Evolutionary conservation across 306 rosid genomes (phyloP), one percentile per base, ranked within the genome.

Genomic region (Castanea crenata): DNA sequence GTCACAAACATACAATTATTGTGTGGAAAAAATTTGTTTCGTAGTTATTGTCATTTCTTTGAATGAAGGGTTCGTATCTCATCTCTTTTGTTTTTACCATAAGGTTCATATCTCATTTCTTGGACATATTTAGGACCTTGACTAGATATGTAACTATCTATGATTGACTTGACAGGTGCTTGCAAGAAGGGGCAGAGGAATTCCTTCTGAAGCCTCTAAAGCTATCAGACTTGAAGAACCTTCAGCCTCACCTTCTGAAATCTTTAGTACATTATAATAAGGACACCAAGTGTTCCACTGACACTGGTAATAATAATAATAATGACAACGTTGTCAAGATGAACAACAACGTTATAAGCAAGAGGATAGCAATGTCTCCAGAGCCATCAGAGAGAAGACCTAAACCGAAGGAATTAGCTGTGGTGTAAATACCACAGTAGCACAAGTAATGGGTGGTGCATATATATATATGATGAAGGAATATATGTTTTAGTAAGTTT

Each of bases 141-240:
- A 78, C 13, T 51, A 51, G 49, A 25, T 55, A 12, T 44, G 29
- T 63, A 25, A 63, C 1, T 32, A 76, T 68, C 25, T 4, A 16
- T 46, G 6, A 76, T 25, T 16, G 61, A 71, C 3, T 44, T 57
- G 18, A 78, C 81, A 95, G 99, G 97, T 95, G 99, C 83, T 75
- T 95, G 81, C 96, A 92, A 79, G 99, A 61, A 88, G 99, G 99
- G 13, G 99, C 98, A 6, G 97, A 92, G 63, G 95, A 95, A 78
- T 95, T 95, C 77, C 96, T 95, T 46, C 51, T 95, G 86, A 95
- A 95, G 83, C 99, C 99, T 74, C 87, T 95, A 55, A 93, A 91
- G 80, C 58, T 85, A 58, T 89, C 98, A 10, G 99, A 95, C 81
- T 70, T 95, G 75, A 79, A 95, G 87, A 95, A 92, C 83, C 97